These are phyloP conservation scores for Colletotrichum liaoningense DNA, from an alignment of 2,329 filamentous ascomycete species.

Conservation along the genomic window DNA sequence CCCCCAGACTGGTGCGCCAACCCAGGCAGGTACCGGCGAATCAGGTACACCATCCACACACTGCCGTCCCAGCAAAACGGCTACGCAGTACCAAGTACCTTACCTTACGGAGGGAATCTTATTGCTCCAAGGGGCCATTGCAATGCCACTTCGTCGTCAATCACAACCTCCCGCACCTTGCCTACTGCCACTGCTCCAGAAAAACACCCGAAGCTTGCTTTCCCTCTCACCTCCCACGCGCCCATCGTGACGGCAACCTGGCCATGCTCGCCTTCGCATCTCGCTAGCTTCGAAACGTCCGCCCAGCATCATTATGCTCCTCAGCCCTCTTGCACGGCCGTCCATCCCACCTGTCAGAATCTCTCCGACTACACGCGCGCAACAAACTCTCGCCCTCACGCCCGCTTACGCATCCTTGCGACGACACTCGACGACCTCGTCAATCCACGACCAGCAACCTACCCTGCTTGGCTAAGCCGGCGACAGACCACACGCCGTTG, in stretches of 20 bases:
- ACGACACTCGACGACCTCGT: conserved; percentile 8
- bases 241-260: not conserved
- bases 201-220: conserved; percentile 7
- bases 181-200: conserved; percentile 21
- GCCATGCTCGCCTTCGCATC: conserved; percentile 25
- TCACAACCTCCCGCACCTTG: conserved; percentile 16
- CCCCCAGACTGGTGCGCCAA: conserved; percentile 1
- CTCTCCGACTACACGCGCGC: conserved; percentile 25
- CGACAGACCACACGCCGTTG: conserved; percentile 20
- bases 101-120: conserved; percentile 21
- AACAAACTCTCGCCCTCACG: conserved; percentile 12
- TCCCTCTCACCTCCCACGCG: not conserved
- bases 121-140: conserved; percentile 35
- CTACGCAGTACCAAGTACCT: not conserved
- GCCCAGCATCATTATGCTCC: conserved; percentile 36
- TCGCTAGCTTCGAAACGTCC: conserved; percentile 29
- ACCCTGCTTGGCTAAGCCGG: conserved; percentile 1
- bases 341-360: conserved; percentile 31
- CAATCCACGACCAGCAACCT: not conserved
- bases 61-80: conserved; percentile 34
- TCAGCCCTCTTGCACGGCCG: conserved; percentile 33
- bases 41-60: conserved; percentile 25
- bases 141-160: conserved; percentile 35
- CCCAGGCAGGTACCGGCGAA: conserved; percentile 19
- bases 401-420: conserved; percentile 17